phyloP scores from a whole-genome alignment of 1,284 basidiomycete species.

The Ceratobasidium sp. region DNA sequence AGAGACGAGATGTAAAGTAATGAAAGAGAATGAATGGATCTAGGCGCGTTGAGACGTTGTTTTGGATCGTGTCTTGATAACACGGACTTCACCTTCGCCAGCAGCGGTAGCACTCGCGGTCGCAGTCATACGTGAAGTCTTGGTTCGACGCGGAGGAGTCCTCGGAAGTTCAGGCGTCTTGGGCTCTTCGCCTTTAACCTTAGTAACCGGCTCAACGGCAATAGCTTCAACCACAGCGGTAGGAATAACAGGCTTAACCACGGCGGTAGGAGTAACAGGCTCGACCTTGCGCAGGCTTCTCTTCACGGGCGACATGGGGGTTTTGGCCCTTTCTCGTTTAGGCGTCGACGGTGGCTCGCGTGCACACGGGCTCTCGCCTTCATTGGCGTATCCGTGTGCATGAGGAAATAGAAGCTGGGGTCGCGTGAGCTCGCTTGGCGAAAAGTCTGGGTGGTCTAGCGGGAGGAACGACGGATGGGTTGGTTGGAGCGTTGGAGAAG shows the following conservation, averaged over 20 bases:
- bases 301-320: slow-evolving; percentile 19
- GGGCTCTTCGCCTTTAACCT: slow-evolving; percentile 8
- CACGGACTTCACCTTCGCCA: slow-evolving; percentile 6
- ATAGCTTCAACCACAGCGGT: not conserved
- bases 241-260: not conserved
- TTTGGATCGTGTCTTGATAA: slow-evolving; percentile 41
- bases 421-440: slow-evolving; percentile 45
- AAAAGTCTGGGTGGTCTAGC: slow-evolving; percentile 49
- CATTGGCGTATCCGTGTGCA: slow-evolving; percentile 25
- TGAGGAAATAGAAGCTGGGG: slow-evolving; percentile 47
- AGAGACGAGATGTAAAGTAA: not conserved
- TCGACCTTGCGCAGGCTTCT: slow-evolving; percentile 23
- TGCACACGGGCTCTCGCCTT: slow-evolving; percentile 16
- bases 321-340: slow-evolving; percentile 8
- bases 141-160: slow-evolving; percentile 13
- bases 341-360: slow-evolving; percentile 27
- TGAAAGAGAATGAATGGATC: not conserved
- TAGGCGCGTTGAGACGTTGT: slow-evolving; percentile 14
- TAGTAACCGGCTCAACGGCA: not conserved
- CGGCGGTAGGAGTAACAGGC: not conserved
- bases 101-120: not conserved
- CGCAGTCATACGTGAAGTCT: not conserved
- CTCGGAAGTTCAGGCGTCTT: slow-evolving; percentile 34
- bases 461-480: slow-evolving; percentile 47
- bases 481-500: slow-evolving; percentile 28